phyloP scores from a whole-genome alignment of 1,284 basidiomycete species.

The Ceratobasidium sp. region DNA sequence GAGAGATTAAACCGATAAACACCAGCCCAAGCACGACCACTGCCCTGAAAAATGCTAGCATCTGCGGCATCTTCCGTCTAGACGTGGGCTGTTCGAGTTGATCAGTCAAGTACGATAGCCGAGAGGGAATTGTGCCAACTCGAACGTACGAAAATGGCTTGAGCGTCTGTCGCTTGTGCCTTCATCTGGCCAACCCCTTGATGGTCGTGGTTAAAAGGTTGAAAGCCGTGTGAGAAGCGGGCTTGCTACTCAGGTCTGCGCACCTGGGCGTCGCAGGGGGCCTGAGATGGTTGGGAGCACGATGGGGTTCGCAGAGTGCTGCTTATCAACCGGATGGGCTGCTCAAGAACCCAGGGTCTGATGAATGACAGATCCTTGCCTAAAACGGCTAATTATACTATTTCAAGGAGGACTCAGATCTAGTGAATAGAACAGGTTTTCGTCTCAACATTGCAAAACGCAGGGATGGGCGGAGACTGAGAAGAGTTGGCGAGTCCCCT shows the following conservation, averaged over 20 bases:
- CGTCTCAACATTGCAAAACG: neutral
- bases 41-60: neutral
- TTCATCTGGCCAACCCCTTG: neutral
- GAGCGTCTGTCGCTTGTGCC: neutral
- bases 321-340: neutral
- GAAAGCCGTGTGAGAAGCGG: neutral
- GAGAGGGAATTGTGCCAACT: slow-evolving; percentile 2
- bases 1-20: neutral
- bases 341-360: slow-evolving; percentile 15
- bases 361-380: slow-evolving; percentile 10
- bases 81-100: neutral
- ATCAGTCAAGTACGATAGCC: neutral
- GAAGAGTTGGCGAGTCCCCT: neutral
- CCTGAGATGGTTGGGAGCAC: neutral
- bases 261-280: neutral
- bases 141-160: neutral
- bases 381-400: slow-evolving; percentile 20
- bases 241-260: neutral
- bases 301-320: neutral
- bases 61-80: neutral
- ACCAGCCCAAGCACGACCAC: neutral
- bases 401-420: neutral
- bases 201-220: neutral
- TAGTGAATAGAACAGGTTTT: neutral
- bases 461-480: neutral